Evolutionary conservation across 371 early-diverging fungal genomes (phyloP).

Genomic region (Rhizopus arrhizus): DNA sequence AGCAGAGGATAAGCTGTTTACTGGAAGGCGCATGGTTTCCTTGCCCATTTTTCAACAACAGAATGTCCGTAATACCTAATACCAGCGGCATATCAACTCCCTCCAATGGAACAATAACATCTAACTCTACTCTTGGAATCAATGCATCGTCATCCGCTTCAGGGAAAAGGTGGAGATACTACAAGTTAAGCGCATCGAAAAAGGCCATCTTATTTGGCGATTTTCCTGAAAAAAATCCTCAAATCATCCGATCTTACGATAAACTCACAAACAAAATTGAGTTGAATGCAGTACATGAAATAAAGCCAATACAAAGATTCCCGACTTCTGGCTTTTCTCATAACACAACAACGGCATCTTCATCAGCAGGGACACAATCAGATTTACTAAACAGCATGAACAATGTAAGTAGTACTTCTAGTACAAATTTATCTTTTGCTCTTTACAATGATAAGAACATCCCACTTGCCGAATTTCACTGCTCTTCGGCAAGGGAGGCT

Average conservation of each 20-base stretch:
- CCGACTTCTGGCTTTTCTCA: no score
- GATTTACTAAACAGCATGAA: no score
- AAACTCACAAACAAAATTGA: conserved; percentile 57
- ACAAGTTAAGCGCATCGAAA: conserved; percentile 64
- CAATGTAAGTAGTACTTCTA: background rate
- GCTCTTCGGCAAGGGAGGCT: conserved; percentile 52
- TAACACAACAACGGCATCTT: no score
- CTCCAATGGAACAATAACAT: background rate
- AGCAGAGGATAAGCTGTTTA: conserved; percentile 70
- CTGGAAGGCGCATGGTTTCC: conserved; percentile 79
- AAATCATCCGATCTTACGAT: conserved; percentile 32
- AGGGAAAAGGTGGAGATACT: conserved; percentile 60
- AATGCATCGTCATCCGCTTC: conserved; percentile 11
- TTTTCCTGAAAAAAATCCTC: conserved; percentile 55
- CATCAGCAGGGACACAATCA: no score
- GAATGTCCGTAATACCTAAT: conserved; percentile 19
- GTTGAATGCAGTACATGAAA: conserved; percentile 54
- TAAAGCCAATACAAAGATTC: conserved; percentile 48
- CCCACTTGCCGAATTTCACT: conserved; percentile 63
- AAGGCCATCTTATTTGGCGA: conserved; percentile 70
- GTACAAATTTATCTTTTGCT: conserved; percentile 40
- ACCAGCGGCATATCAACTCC: conserved; percentile 5
- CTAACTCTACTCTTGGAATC: conserved; percentile 9
- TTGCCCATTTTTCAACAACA: conserved; percentile 27
- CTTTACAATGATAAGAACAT: conserved; percentile 47